These are phyloP conservation scores for Pythium utonaiense DNA, from an alignment of 352 stramenopile genomes.

Conservation along the genomic window DNA sequence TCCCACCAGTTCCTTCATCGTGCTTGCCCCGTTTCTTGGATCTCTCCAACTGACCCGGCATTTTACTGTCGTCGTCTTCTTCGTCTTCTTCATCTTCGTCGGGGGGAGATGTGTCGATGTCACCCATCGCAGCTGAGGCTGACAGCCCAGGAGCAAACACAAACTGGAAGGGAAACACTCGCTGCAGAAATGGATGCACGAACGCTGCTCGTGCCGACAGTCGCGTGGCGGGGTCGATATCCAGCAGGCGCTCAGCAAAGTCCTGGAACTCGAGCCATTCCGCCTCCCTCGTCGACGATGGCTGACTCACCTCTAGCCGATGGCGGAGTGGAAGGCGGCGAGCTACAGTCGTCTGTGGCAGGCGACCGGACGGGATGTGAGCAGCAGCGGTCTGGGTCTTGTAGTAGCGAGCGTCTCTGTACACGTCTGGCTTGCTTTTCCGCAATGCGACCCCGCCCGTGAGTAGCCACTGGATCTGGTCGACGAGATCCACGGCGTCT, in stretches of 20 bases:
- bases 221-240: slow-evolving; percentile 41
- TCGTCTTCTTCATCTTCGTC: slow-evolving; percentile 7
- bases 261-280: slow-evolving; percentile 37
- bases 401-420: slow-evolving; percentile 15
- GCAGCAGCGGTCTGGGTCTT: not conserved
- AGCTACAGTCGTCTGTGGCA: not conserved
- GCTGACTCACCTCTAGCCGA: slow-evolving; percentile 32
- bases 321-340: slow-evolving; percentile 18
- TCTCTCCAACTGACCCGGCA: not conserved
- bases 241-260: slow-evolving; percentile 51
- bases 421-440: not conserved
- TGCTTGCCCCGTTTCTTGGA: not conserved
- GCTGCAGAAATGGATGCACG: slow-evolving; percentile 67
- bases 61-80: not conserved
- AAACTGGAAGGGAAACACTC: slow-evolving; percentile 61
- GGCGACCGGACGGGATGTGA: not conserved
- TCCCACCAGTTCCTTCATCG: not conserved
- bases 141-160: slow-evolving; percentile 34
- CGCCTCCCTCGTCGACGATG: slow-evolving; percentile 2
- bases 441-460: slow-evolving; percentile 14
- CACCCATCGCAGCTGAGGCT: not conserved
- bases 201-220: slow-evolving; percentile 48
- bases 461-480: slow-evolving; percentile 22
- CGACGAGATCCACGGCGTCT: slow-evolving; percentile 14
- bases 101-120: slow-evolving; percentile 8